Conservation (phyloP, 345 rosid genomes). For the Eucalyptus regnans region DNA sequence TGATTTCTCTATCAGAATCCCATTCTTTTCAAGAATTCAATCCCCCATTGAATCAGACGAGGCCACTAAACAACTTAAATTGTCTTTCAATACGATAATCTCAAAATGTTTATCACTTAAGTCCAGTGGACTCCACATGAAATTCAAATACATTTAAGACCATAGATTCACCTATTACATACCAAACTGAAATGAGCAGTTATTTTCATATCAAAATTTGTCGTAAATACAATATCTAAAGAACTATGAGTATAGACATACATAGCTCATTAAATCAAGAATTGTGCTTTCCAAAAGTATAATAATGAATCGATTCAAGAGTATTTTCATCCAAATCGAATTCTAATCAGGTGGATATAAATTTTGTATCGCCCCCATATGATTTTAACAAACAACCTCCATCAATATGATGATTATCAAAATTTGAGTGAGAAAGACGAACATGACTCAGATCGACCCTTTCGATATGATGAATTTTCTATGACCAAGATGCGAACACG, state of each 20-base stretch:
- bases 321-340: not conserved
- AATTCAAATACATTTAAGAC: not conserved
- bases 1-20: not conserved
- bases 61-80: not conserved
- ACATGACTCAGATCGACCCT: rapidly evolving
- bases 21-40: not conserved
- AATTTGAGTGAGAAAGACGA: not conserved
- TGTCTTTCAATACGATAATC: not conserved
- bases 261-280: not conserved
- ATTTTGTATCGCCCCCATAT: rapidly evolving
- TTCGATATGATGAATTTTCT: rapidly evolving
- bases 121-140: not conserved
- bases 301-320: not conserved
- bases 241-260: not conserved
- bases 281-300: not conserved
- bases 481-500: rapidly evolving
- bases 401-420: not conserved
- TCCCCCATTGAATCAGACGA: not conserved
- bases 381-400: not conserved
- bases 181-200: not conserved
- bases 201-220: not conserved
- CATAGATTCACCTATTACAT: not conserved
- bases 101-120: not conserved
- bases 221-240: not conserved
- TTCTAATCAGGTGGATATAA: not conserved